Conservation (phyloP, 805 yeast genomes). For the Barnettozyma vustinii region DNA sequence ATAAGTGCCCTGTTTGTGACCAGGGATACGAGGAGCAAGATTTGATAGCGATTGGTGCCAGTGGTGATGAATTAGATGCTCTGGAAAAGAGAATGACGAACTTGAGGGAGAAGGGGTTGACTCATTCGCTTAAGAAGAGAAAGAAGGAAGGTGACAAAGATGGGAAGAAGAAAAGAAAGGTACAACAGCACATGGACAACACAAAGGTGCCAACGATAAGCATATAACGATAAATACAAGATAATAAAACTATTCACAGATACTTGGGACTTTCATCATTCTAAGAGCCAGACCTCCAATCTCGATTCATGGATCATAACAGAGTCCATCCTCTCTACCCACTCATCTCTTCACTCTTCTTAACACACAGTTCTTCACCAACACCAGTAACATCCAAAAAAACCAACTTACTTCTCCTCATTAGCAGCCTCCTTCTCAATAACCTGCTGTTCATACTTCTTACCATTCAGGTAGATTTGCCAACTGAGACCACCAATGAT, state of each 20-base stretch:
- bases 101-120: slow-evolving; percentile 24
- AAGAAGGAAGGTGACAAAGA: not conserved
- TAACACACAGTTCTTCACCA: not conserved
- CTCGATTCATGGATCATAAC: not conserved
- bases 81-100: slow-evolving; percentile 19
- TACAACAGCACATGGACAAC: not conserved
- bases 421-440: slow-evolving; percentile 8
- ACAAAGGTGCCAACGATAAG: not conserved
- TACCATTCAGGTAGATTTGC: slow-evolving; percentile 48
- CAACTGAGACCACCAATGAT: slow-evolving; percentile 48
- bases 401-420: not conserved
- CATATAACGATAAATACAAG: slow-evolving; percentile 4
- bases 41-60: slow-evolving; percentile 35
- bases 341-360: not conserved
- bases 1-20: slow-evolving; percentile 41
- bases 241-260: slow-evolving; percentile 4
- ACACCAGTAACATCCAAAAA: not conserved
- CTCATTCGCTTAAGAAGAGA: slow-evolving; percentile 34
- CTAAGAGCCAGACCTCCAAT: not conserved
- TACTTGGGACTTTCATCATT: not conserved
- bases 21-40: slow-evolving; percentile 15
- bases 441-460: slow-evolving; percentile 39
- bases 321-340: not conserved
- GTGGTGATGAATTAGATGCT: slow-evolving; percentile 16
- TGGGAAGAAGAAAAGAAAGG: slow-evolving; percentile 13